Evolutionary conservation across 2,329 filamentous ascomycete genomes (phyloP), one percentile per base, ranked within the genome.

Genomic region (Fusarium sp.): DNA sequence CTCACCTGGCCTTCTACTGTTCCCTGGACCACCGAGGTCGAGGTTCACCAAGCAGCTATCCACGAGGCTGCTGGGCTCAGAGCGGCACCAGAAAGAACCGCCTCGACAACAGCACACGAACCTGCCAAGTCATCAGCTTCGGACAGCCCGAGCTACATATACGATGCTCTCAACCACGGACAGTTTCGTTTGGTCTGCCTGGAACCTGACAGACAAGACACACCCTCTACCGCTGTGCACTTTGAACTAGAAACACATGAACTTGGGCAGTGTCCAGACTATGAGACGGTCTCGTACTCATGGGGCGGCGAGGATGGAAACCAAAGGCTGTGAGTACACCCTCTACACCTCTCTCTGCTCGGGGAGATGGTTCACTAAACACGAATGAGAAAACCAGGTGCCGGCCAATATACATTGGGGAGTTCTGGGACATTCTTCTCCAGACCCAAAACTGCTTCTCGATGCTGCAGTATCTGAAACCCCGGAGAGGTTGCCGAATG

Each of bases 401-500:
- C 1, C 32, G 31, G 2, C 23, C 48, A n/a, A 37, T 50, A 4
- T 50, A 50, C 3, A 32, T 50, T 11, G 48, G 48, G 0, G 14
- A 29, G 1, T 50, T 35, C 9, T 50, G 38, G 48, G 48, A 44
- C 8, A 5, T 25, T 7, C 13, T 44, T 9, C 3, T 50, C 7
- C 48, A 50, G 4, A 50, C 48, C 5, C 31, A 29, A 4, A 51
- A 52, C 15, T 52, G 49, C 41, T 46, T 23, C 21, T 23, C 23
- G 1, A 39, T 52, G 39, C 33, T 52, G 4, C 49, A 39, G 2
- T 52, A 21, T 8, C 8, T 37, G 3, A 29, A 6, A 1, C 39
- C 49, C 4, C 4, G 10, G 8, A 44, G 41, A 4, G 49, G 49
- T 7, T 27, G 10, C 11, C 19, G 39, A 14, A 37, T 52, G 11